Evolutionary conservation across 345 rosid species (phyloP).

Genomic region (Melastoma malabathricum): DNA sequence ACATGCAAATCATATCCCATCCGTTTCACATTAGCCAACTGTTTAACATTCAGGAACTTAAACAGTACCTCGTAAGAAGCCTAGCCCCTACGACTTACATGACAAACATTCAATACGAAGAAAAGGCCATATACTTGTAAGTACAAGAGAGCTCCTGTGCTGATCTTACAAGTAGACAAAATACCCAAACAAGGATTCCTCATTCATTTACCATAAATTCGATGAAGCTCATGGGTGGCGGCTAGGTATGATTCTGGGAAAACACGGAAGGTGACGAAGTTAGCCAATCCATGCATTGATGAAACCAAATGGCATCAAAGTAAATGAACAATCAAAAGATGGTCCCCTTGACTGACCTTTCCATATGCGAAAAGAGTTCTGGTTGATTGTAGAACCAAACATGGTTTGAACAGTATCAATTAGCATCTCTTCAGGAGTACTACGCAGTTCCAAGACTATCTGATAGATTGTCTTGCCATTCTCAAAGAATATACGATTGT

Average conservation of each 20-base stretch:
- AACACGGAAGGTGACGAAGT: not conserved
- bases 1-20: too few species aligned
- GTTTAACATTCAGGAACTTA: too few species aligned
- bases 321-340: too few species aligned
- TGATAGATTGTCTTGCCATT: constrained; percentile 93
- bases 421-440: constrained; percentile 56
- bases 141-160: too few species aligned
- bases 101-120: too few species aligned
- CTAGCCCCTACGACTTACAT: too few species aligned
- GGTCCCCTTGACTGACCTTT: constrained; percentile 36
- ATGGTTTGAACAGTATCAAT: constrained; percentile 68
- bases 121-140: too few species aligned
- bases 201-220: constrained; percentile 55
- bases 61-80: too few species aligned
- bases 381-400: constrained; percentile 77
- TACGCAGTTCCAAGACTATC: constrained; percentile 80
- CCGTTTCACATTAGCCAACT: too few species aligned
- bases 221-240: constrained; percentile 83
- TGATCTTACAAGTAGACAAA: not conserved
- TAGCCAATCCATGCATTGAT: too few species aligned
- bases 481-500: constrained; percentile 85
- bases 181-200: not conserved
- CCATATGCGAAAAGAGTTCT: constrained; percentile 86
- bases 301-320: too few species aligned
- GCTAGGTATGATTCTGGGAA: constrained; percentile 74